Conservation (phyloP, 768 basidiomycete species). For the Lactarius hatsudake region DNA sequence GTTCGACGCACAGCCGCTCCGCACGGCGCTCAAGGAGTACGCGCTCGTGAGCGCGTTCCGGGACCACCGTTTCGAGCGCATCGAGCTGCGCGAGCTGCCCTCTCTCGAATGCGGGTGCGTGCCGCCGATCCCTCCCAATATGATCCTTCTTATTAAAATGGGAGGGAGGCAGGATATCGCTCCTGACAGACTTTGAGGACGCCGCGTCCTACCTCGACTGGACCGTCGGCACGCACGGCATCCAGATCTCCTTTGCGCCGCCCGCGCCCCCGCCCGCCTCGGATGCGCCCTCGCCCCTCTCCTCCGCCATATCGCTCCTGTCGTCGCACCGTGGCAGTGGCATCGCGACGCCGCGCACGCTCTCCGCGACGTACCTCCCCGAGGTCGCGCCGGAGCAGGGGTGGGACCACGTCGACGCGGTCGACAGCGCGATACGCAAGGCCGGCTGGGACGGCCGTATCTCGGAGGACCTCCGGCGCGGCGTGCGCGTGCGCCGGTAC, state of each 20-base stretch:
- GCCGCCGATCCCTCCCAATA: too few species aligned
- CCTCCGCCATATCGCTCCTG: constrained; percentile 61
- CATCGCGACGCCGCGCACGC: constrained; percentile 43
- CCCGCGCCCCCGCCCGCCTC: constrained; percentile 58
- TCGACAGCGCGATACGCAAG: constrained; percentile 91
- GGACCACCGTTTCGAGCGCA: constrained; percentile 81
- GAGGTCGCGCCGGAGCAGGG: constrained; percentile 91
- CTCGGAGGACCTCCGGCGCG: constrained; percentile 76
- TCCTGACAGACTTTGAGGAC: constrained; percentile 91
- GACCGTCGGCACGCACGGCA: constrained; percentile 90
- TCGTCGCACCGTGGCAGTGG: neutral
- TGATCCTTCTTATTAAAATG: too few species aligned
- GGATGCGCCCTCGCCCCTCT: constrained; percentile 65
- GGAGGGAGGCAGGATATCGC: constrained; percentile 49
- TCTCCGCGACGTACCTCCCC: constrained; percentile 90
- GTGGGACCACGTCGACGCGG: constrained; percentile 87
- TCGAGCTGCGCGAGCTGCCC: constrained; percentile 73
- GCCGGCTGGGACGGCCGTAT: constrained; percentile 85
- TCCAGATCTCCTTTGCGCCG: constrained; percentile 83
- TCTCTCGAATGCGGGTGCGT: constrained; percentile 84
- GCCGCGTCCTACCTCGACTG: constrained; percentile 86
- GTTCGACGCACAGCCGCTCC: constrained; percentile 74
- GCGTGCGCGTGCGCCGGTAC: constrained; percentile 75
- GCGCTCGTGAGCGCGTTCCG: constrained; percentile 89
- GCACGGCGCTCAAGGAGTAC: constrained; percentile 81